These are phyloP conservation scores for Solanum paucissectum DNA, from an alignment of 257 asterid species.

Conservation along the genomic window DNA sequence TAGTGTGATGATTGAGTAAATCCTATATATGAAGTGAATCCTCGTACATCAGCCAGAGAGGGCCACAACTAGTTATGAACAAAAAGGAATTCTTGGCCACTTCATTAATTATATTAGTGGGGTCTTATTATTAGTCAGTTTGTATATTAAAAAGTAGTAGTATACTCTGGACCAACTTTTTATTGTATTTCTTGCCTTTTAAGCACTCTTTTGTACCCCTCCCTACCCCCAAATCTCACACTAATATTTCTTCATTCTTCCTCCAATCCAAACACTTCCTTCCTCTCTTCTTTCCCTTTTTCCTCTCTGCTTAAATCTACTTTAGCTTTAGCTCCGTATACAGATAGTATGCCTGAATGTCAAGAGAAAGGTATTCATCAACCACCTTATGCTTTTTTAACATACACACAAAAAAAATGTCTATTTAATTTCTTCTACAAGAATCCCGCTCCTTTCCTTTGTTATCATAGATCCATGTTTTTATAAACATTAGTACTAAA, in stretches of 20 bases:
- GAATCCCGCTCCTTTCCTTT: neutral
- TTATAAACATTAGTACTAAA: neutral
- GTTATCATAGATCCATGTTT: neutral
- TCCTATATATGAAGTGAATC: slow-evolving; percentile 11
- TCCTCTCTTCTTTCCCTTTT: neutral
- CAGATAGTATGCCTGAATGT: slow-evolving; percentile 82
- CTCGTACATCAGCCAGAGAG: slow-evolving; percentile 24
- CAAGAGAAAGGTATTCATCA: slow-evolving; percentile 59
- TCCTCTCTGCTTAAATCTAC: slow-evolving; percentile 4
- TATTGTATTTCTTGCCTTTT: slow-evolving; percentile 61
- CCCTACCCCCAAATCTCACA: neutral
- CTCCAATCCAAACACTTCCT: neutral
- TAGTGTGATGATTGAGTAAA: neutral
- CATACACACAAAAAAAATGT: neutral
- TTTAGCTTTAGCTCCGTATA: slow-evolving; percentile 19
- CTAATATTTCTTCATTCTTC: slow-evolving; percentile 14
- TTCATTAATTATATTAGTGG: neutral
- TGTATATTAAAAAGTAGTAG: slow-evolving; percentile 9
- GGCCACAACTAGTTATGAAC: slow-evolving; percentile 1
- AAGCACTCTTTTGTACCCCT: slow-evolving; percentile 39
- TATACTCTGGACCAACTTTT: slow-evolving; percentile 27
- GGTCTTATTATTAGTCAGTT: neutral
- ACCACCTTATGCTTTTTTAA: neutral
- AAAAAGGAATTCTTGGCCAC: neutral
- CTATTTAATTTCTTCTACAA: neutral